These are phyloP conservation scores for Lentithecium fluviatile DNA, from an alignment of 495 filamentous ascomycete genomes.

Conservation along the genomic window DNA sequence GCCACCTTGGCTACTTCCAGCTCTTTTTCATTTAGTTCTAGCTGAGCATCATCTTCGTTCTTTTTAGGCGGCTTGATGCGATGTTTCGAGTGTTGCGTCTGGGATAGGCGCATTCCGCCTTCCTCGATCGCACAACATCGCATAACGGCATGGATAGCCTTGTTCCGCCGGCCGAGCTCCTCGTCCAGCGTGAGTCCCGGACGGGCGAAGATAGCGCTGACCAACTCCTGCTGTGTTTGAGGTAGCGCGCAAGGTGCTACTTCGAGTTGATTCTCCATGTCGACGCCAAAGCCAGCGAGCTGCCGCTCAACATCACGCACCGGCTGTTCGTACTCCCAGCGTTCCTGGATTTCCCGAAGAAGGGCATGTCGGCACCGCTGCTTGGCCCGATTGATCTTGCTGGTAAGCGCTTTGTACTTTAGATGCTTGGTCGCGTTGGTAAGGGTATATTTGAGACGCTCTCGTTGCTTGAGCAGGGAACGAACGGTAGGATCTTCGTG, in stretches of 20 bases:
- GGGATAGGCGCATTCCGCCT: constrained; percentile 11
- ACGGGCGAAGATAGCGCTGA: constrained; percentile 22
- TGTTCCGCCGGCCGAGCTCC: constrained; percentile 22
- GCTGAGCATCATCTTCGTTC: constrained; percentile 14
- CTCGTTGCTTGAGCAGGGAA: constrained; percentile 16
- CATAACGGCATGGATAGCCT: constrained; percentile 26
- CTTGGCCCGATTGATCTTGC: constrained; percentile 30
- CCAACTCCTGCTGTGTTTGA: constrained; percentile 23
- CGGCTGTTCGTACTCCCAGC: constrained; percentile 38
- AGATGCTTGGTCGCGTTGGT: constrained; percentile 8
- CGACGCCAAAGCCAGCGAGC: constrained; percentile 26
- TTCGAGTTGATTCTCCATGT: constrained; percentile 10
- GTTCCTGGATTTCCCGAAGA: constrained; percentile 31
- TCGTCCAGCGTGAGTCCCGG: constrained; percentile 22
- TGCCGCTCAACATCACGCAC: constrained; percentile 40
- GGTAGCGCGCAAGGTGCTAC: constrained; percentile 12
- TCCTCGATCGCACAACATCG: constrained; percentile 29
- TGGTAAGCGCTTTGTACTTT: constrained; percentile 22
- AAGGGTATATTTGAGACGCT: constrained; percentile 21
- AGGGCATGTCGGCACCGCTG: constrained; percentile 34
- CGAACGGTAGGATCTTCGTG: constrained; percentile 26
- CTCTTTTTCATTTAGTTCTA: constrained; percentile 13
- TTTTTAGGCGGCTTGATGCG: neutral
- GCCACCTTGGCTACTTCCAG: constrained; percentile 36
- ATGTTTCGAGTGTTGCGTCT: constrained; percentile 13